A percentile compares a stretch with the other conserved stretches of the same genome.
Evolutionary conservation across 31 red algal genomes (phyloP).

Genomic region (Porphyra umbilicalis): DNA sequence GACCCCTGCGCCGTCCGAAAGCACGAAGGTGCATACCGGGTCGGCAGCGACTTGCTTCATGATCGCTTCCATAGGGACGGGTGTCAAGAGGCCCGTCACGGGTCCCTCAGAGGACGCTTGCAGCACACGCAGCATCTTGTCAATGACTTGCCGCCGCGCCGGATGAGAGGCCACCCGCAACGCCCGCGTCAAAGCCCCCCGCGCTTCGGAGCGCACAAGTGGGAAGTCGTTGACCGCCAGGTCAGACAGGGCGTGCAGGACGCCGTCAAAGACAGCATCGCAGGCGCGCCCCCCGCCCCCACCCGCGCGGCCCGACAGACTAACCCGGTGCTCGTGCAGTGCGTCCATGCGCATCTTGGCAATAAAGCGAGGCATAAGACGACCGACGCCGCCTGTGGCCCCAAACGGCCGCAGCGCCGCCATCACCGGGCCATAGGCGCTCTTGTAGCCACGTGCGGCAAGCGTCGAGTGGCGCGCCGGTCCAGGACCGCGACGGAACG

Average conservation of each 20-base stretch:
- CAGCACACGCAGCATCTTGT: conserved; percentile 26
- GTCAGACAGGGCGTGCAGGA: conserved; percentile 36
- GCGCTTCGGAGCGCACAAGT: conserved; percentile 61
- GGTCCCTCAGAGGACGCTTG: not conserved
- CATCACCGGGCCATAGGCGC: conserved; percentile 34
- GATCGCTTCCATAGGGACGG: not conserved
- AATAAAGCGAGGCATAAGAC: conserved; percentile 78
- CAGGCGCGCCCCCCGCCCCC: conserved; percentile 25
- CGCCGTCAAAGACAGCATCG: conserved; percentile 9
- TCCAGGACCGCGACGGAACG: conserved; percentile 49
- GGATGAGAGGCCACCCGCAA: conserved; percentile 30
- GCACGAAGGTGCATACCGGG: not conserved
- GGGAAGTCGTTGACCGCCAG: conserved; percentile 79
- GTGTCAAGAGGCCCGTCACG: not conserved
- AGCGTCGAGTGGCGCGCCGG: conserved; percentile 38
- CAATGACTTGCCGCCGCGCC: conserved; percentile 32
- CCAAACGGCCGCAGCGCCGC: conserved; percentile 38
- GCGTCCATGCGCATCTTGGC: conserved; percentile 79
- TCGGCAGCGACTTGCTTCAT: not conserved
- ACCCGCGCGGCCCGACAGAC: conserved; percentile 36
- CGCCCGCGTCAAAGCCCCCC: conserved; percentile 55
- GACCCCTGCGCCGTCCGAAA: not conserved
- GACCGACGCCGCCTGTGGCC: conserved; percentile 41
- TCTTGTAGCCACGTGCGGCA: conserved; percentile 46
- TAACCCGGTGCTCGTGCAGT: conserved; percentile 63